Base-by-base conservation (phyloP, 2,329 filamentous ascomycete species). In the Bipolaris victoriae region DNA sequence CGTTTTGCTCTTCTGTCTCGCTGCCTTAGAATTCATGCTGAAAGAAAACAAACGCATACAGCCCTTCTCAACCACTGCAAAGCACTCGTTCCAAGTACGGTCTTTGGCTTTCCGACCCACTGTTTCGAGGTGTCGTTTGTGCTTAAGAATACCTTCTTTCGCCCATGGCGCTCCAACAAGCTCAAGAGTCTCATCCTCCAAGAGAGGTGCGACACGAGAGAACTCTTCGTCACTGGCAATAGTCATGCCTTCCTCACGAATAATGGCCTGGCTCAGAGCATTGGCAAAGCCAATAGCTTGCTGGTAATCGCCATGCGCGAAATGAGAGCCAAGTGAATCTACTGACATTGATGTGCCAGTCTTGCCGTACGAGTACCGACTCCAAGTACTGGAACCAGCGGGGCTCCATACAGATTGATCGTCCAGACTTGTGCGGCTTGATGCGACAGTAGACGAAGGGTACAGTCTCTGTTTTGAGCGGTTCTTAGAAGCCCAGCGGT, bases 281-380 rank as follows among this genome's bases (percentile, higher is more conserved):
- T 97, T 98, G 52, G 95, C 95, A 72, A 99, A 99, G 0, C 95
- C 95, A 71, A 99, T 97, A 0, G 92, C 96, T 77, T 97, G 93
- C 77, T 97, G 92, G 75, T 94, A 97, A 68, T 96, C 92, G 40
- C 87, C 88, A 45, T 88, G 85, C 5, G 87, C 88, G 75, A 89
- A 89, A 33, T 87, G 85, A 1, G 91, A 92, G 18, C 88, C 89
- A 66, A 98, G 88, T 1, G 93, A 97, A 73, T 97, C 92, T 69
- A 97, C 90, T 4, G 93, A 97, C 82, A 95, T 90, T 3, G 92
- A 94, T 0, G 92, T 92, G 61, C 96, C 88, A 0, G 92, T 96
- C 72, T 96, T 92, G 31, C 93, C 92, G 58, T 96, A 83, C 0
- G 94, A 98, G 71, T 95, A 91, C 69, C 91, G 94, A 79, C 93